Evolutionary conservation across 306 rosid genomes (phyloP).

Genomic region (Datisca glomerata): DNA sequence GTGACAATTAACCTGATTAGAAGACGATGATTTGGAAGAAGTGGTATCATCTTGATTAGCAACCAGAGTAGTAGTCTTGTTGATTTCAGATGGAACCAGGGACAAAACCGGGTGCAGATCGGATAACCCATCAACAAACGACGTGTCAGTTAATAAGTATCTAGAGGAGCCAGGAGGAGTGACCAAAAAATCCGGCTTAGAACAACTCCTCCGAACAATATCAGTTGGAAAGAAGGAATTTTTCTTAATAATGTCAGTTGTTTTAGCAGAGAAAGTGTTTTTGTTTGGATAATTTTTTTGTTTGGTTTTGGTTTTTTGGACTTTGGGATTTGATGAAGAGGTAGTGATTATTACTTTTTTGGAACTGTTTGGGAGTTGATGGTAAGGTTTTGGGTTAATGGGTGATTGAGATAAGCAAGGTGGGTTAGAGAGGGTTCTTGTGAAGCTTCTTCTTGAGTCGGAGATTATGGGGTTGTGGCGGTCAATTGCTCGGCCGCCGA

Average conservation of each 20-base stretch:
- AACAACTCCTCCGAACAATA: conserved; percentile 25
- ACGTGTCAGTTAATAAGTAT: conserved; percentile 42
- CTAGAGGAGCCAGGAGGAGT: conserved; percentile 65
- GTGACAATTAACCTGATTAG: conserved; percentile 50
- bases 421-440: conserved; percentile 10
- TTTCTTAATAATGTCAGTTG: conserved; percentile 8
- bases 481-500: conserved; percentile 64
- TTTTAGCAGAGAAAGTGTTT: conserved; percentile 6
- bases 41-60: conserved; percentile 14
- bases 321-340: conserved; percentile 15
- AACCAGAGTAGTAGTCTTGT: conserved; percentile 12
- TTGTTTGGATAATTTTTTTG: conserved; percentile 9
- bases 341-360: neutral
- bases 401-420: conserved; percentile 32
- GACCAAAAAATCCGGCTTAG: conserved; percentile 26
- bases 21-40: conserved; percentile 23
- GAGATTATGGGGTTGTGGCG: conserved; percentile 89
- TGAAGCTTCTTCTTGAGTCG: conserved; percentile 27
- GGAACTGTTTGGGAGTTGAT: conserved; percentile 14
- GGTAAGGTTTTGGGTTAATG: conserved; percentile 29
- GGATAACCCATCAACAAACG: conserved; percentile 28
- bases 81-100: conserved; percentile 17
- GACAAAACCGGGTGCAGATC: conserved; percentile 26
- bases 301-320: conserved; percentile 14
- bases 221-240: conserved; percentile 14